Base-by-base conservation (phyloP, 1,139 yeast genomes). In the Yamadazyma pseudoaaseri region DNA sequence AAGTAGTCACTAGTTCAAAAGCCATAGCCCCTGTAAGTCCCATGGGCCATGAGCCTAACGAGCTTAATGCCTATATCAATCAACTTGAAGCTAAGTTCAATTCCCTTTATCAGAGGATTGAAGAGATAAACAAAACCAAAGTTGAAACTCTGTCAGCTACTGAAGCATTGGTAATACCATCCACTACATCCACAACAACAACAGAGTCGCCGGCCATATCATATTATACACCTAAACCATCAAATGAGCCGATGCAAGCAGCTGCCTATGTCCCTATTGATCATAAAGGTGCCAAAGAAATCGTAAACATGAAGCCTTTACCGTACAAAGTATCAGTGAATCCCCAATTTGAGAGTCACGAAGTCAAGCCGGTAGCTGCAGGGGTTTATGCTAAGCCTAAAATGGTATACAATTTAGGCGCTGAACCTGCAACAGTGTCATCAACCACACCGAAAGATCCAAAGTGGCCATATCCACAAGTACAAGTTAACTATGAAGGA, bases 261-360 rank as follows among this genome's bases (percentile, higher is more conserved):
- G n/a, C n/a, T n/a, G n/a, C n/a, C n/a, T n/a, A n/a, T n/a, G n/a
- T n/a, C n/a, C n/a, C n/a, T n/a, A n/a, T n/a, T n/a, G 21, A 18
- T 7, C 21, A 18, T 18, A 18, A 16, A 14, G 37, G 38, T 9
- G 52, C 43, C 10, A 54, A 56, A 30, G 49, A 49, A 15, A 34
- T 59, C 5, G 38, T 54, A 28, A 50, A 51, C 29, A 46, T 42
- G 40, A 49, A 52, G 16, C 37, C 33, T 6, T 45, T 56, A 0
- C 47, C 61, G 3, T 43, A 57, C 38, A 54, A 57, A 24, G 42
- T 60, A 4, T 45, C 54, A 2, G 47, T 58, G 1, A 36, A 39
- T 3, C 65, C 65, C 2, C 63, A 59, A 32, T 58, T 57, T 30
- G 47, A 45, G 15, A 35, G 44, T 26, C 61, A 59, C 31, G 35